phyloP scores from a whole-genome alignment of 352 stramenopile species.

The Globisporangium nodosum region DNA sequence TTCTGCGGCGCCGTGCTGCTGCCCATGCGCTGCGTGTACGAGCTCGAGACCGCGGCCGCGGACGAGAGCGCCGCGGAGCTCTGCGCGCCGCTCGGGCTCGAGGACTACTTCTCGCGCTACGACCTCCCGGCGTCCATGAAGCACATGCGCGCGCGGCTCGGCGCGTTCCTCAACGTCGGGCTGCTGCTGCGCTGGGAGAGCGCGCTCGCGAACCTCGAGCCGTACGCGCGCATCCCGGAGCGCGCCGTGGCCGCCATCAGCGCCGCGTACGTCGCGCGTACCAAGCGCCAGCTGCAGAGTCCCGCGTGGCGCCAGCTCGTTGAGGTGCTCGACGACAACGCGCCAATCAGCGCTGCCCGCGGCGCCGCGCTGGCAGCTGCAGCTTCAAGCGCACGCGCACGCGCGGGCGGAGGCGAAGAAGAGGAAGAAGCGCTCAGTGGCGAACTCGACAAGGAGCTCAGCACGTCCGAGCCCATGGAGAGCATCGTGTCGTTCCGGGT shows the following conservation, averaged over 20 bases:
- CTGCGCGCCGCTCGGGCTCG: conserved; percentile 60
- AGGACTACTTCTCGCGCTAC: conserved; percentile 84
- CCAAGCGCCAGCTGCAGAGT: conserved; percentile 37
- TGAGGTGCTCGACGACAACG: conserved; percentile 31
- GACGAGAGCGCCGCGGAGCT: conserved; percentile 44
- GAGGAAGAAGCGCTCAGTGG: background rate
- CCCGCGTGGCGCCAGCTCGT: conserved; percentile 35
- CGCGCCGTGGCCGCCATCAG: conserved; percentile 41
- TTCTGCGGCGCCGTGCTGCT: conserved; percentile 86
- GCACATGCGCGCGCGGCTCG: conserved; percentile 45
- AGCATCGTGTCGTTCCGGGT: conserved; percentile 83
- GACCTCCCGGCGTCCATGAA: conserved; percentile 68
- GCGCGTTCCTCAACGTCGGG: conserved; percentile 68
- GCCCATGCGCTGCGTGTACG: conserved; percentile 64
- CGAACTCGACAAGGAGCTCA: conserved; percentile 16
- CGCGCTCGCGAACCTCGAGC: conserved; percentile 75
- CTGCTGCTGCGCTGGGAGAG: conserved; percentile 79
- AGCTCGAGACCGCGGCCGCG: conserved; percentile 68
- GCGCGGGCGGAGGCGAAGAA: background rate
- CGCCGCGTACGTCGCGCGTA: conserved; percentile 48
- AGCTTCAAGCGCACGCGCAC: background rate
- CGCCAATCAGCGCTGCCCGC: conserved; percentile 4
- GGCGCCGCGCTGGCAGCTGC: background rate
- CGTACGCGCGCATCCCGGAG: conserved; percentile 54
- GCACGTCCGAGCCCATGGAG: conserved; percentile 28